Evolutionary conservation across 768 basidiomycete genomes (phyloP).

Genomic region (Cytidiella melzeri): DNA sequence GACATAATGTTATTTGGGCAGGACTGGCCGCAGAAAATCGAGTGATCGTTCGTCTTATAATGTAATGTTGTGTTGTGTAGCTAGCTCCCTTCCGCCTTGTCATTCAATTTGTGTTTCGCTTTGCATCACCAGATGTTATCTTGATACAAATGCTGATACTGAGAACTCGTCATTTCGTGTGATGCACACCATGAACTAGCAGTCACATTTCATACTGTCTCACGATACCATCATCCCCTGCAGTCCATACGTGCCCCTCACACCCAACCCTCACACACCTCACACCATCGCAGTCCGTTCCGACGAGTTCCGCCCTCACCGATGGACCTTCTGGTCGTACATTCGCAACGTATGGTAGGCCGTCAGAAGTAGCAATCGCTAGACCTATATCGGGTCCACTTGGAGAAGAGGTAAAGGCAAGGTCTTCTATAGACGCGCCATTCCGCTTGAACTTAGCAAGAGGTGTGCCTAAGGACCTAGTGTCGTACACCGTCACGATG

Average conservation of each 20-base stretch:
- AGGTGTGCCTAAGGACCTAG: constrained; percentile 35
- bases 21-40: constrained; percentile 13
- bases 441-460: constrained; percentile 38
- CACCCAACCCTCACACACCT: constrained; percentile 32
- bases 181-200: no score
- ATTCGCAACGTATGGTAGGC: constrained; percentile 49
- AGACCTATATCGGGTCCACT: constrained; percentile 27
- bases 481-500: constrained; percentile 49
- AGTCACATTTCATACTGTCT: constrained; percentile 40
- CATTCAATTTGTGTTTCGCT: no score
- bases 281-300: constrained; percentile 57
- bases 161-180: no score
- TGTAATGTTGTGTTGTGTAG: no score
- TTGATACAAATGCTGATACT: no score
- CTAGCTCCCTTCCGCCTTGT: no score
- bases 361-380: constrained; percentile 50
- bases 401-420: constrained; percentile 23
- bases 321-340: constrained; percentile 36
- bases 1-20: constrained; percentile 41
- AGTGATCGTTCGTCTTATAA: no score
- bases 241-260: constrained; percentile 43
- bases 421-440: constrained; percentile 43
- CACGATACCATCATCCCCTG: constrained; percentile 59
- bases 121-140: no score
- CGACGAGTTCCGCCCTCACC: constrained; percentile 44